Evolutionary conservation across 352 stramenopile genomes (phyloP), one percentile per base, ranked within the genome.

Genomic region (Globisporangium apiculatum): DNA sequence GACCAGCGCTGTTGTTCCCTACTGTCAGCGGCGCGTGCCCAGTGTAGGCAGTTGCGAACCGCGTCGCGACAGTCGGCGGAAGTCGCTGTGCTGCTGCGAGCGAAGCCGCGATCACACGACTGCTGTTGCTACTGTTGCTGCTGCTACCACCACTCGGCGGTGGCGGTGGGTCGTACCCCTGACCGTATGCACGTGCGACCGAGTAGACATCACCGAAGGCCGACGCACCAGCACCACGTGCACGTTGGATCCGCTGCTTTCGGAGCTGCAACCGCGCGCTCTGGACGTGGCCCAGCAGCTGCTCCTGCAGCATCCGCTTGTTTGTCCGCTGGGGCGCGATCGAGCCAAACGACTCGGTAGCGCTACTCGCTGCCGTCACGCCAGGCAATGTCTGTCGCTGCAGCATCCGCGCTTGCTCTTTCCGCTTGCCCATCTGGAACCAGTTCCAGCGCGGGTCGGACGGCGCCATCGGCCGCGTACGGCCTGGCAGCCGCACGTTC

Each of bases 391-490:
- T 7, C 10, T 47, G 42, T 1, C n/a, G 15, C 12, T 15, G 42
- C 31, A 15, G 10, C 31, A 10, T 36, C 6, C 12, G 43, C 11
- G 10, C 42, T 45, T 68, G 63, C 31, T 73, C 57, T 40, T 78
- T 73, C 45, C 67, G 67, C 5, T 65, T 58, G 2, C 70, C 70
- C n/a, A 80, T 53, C 57, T 73, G 72, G 36, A 65, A 55, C 74
- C 74, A 84, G 40, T 77, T 69, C 53, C 61, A 84, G 11, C 70
- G 70, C 57, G 74, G 70, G 67, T 84, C 74, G 0, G 72, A 78
- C 5, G 53, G 49, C 37, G 62, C 17, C 42, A 66, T 75, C 40
- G 61, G 72, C 41, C 79, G 15, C 45, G 5, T 71, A 40, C 57
- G 69, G 15, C 67, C 61, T 48, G 63, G 31, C 9, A 83, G 60